These are phyloP conservation scores for Colletotrichum sp. DNA, from an alignment of 2,329 filamentous ascomycete species.

Conservation along the genomic window DNA sequence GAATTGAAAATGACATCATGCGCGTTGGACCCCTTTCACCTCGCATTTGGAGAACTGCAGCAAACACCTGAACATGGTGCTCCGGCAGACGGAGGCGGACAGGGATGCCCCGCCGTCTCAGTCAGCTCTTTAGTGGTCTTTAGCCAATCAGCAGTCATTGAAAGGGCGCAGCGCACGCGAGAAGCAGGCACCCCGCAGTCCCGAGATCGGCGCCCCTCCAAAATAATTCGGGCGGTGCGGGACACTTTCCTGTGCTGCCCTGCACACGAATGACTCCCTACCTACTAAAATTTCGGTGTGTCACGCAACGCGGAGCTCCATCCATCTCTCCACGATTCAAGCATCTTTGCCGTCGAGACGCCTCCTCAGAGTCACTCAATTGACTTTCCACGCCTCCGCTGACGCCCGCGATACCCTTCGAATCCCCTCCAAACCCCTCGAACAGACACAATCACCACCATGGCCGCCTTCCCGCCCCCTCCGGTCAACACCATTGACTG, in stretches of 20 bases:
- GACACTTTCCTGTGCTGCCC: not conserved
- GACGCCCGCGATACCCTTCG: not conserved
- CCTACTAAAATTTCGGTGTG: not conserved
- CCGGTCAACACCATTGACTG: conserved; percentile 88
- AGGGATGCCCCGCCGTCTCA: not conserved
- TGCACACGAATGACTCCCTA: not conserved
- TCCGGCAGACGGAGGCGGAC: conserved; percentile 14
- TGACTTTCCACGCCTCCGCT: not conserved
- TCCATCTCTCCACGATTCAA: not conserved
- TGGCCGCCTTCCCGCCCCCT: conserved; percentile 73
- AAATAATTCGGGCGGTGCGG: not conserved
- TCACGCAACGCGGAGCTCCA: conserved; percentile 10
- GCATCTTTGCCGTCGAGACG: not conserved
- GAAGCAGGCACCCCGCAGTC: conserved; percentile 5
- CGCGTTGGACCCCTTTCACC: not conserved
- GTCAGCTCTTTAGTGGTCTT: not conserved
- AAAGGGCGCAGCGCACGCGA: not conserved
- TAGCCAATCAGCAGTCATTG: not conserved
- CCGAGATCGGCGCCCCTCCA: conserved; percentile 16
- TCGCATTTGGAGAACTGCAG: not conserved
- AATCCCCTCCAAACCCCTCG: not conserved
- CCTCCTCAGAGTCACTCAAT: not conserved
- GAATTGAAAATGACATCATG: not conserved
- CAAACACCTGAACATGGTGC: not conserved
- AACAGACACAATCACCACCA: conserved; percentile 28